phyloP scores from a whole-genome alignment of 306 rosid species.

The Lagenaria siceraria region DNA sequence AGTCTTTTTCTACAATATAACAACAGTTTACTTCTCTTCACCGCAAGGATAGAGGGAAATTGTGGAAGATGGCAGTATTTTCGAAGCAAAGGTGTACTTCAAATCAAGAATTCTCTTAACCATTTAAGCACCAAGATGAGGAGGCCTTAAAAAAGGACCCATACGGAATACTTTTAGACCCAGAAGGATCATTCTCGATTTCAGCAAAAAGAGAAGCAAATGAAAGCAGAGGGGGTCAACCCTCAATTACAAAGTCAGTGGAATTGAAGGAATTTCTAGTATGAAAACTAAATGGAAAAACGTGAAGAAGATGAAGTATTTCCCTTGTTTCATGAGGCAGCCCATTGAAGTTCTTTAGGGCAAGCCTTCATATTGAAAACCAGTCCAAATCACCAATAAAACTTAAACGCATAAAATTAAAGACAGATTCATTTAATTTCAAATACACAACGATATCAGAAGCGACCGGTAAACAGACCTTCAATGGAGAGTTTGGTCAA shows the following conservation, averaged over 20 bases:
- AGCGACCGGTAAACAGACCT: not conserved
- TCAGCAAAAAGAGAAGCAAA: not conserved
- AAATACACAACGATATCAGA: not conserved
- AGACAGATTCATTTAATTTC: not conserved
- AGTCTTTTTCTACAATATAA: not conserved
- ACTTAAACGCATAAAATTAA: not conserved
- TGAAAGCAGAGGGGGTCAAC: not conserved
- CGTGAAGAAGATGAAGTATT: not conserved
- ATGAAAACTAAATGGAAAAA: not conserved
- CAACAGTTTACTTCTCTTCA: not conserved
- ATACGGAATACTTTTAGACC: not conserved
- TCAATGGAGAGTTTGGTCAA: not conserved
- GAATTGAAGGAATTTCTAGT: not conserved
- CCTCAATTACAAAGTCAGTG: not conserved
- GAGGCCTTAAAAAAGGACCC: not conserved
- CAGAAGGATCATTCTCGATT: not conserved
- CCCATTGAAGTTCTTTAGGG: not conserved
- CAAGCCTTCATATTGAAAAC: not conserved
- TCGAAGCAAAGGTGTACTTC: not conserved
- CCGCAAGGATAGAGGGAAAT: not conserved
- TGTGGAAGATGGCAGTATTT: not conserved
- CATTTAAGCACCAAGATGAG: not conserved
- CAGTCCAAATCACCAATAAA: not conserved
- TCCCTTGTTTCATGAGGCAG: not conserved
- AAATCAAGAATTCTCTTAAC: not conserved